Base-by-base conservation (phyloP, 352 stramenopile genomes). In the Phytophthora foliorum region DNA sequence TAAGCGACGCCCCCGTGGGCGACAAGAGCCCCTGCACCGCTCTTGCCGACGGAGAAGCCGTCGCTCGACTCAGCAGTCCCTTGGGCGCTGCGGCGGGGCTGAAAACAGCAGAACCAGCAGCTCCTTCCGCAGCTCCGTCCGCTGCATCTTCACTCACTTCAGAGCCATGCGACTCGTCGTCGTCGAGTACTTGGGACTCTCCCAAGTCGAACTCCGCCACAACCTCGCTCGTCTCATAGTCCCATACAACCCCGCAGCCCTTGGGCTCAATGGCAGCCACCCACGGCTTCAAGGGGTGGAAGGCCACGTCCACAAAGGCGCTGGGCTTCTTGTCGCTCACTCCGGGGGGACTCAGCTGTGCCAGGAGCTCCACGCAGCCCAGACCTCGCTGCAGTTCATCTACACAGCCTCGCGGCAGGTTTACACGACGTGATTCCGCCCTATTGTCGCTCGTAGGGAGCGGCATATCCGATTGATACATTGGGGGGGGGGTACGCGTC, bases 321-420 rank as follows among this genome's bases (percentile, higher is more conserved):
- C 82, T 91, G 22, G 78, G 72, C 45, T 89, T 89, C 70, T 95
- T 94, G n/a, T 90, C 84, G 65, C 72, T 82, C 46, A 90, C 64
- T 14, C 78, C 77, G 4, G 90, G 84, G 6, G 81, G 67, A 39
- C 63, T 45, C 41, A 92, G 63, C n/a, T 80, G 75, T 51, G 75
- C 76, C 42, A 86, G 46, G 14, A 93, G 60, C 58, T 91, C 83
- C 49, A 92, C 80, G 21, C 83, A 87, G 0, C 64, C 69, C 11
- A 80, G 53, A 9, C 72, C 79, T 16, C 73, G 74, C 49, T 91
- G 82, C 54, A 93, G 73, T 21, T 89, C 80, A 52, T 90, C 86
- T 25, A 90, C 72, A n/a, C 68, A 90, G 8, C 82, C 77, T 64
- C 76, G 63, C 21, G 77, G 80, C 10, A 84, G 48, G 24, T 58